A percentile compares a stretch with the other conserved stretches of the same genome.
Evolutionary conservation across 2,329 filamentous ascomycete genomes (phyloP).

Genomic region (Claviceps paspali): DNA sequence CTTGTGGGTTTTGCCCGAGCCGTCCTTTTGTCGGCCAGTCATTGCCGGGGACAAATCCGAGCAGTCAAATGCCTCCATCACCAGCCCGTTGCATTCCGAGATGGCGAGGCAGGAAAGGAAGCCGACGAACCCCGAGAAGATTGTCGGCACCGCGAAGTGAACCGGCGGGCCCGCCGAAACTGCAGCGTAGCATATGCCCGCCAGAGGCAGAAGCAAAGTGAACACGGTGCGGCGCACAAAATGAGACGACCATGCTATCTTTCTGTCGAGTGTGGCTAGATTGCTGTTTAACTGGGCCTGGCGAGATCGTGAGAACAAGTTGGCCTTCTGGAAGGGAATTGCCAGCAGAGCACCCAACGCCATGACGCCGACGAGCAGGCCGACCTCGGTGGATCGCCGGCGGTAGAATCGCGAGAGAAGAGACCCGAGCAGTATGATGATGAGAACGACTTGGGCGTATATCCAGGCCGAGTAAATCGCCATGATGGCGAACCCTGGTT

Average conservation of each 20-base stretch:
- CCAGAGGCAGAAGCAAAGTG: conserved; percentile 49
- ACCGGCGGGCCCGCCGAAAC: conserved; percentile 47
- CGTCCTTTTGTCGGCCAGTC: conserved; percentile 37
- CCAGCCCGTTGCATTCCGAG: conserved; percentile 58
- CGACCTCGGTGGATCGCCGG: conserved; percentile 48
- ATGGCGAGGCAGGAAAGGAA: conserved; percentile 60
- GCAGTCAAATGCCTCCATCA: conserved; percentile 75
- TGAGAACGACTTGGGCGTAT: conserved; percentile 58
- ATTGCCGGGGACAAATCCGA: conserved; percentile 62
- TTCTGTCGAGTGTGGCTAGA: conserved; percentile 49
- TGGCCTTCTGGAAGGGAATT: conserved; percentile 60
- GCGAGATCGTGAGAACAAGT: conserved; percentile 50
- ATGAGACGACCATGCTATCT: conserved; percentile 56
- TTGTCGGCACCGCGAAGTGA: conserved; percentile 46
- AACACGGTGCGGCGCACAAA: conserved; percentile 54
- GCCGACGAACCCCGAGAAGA: conserved; percentile 51
- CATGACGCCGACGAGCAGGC: conserved; percentile 48
- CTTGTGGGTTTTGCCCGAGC: conserved; percentile 22
- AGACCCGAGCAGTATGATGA: conserved; percentile 58
- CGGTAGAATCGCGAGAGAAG: conserved; percentile 54
- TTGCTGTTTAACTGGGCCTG: conserved; percentile 43
- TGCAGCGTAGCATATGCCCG: conserved; percentile 51
- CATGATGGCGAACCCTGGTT: conserved; percentile 58
- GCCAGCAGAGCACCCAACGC: conserved; percentile 54
- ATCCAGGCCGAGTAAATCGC: conserved; percentile 65